These are phyloP conservation scores for Acacia acuminata DNA, from an alignment of 306 rosid genomes.

Conservation along the genomic window DNA sequence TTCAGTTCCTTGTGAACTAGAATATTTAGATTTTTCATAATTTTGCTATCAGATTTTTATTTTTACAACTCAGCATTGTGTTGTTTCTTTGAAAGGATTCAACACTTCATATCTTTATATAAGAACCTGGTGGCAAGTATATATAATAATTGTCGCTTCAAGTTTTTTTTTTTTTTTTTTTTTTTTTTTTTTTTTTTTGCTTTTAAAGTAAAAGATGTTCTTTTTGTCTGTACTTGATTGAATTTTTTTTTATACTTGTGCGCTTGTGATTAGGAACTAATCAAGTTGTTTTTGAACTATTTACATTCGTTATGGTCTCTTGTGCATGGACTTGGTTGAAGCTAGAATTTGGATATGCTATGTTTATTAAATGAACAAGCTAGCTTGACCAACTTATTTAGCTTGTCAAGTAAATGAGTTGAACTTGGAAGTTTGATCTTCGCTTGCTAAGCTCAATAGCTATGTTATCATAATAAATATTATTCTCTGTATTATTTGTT, in stretches of 20 bases:
- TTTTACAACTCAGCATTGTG: background rate
- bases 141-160: background rate
- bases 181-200: background rate
- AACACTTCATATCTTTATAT: background rate
- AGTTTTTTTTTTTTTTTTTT: no score
- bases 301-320: background rate
- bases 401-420: background rate
- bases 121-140: background rate
- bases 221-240: background rate
- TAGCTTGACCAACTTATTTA: background rate
- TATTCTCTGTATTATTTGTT: background rate
- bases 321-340: background rate
- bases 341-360: background rate
- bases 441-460: background rate
- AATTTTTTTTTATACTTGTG: conserved; percentile 6
- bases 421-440: background rate
- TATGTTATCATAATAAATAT: background rate
- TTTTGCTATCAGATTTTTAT: background rate
- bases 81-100: background rate
- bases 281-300: background rate
- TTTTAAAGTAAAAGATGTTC: background rate
- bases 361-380: background rate
- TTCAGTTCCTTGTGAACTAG: conserved; percentile 7
- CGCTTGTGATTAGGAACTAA: background rate
- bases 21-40: background rate